Conservation (phyloP, 176 grass and related monocot genomes). For the Saccharum spontaneum region DNA sequence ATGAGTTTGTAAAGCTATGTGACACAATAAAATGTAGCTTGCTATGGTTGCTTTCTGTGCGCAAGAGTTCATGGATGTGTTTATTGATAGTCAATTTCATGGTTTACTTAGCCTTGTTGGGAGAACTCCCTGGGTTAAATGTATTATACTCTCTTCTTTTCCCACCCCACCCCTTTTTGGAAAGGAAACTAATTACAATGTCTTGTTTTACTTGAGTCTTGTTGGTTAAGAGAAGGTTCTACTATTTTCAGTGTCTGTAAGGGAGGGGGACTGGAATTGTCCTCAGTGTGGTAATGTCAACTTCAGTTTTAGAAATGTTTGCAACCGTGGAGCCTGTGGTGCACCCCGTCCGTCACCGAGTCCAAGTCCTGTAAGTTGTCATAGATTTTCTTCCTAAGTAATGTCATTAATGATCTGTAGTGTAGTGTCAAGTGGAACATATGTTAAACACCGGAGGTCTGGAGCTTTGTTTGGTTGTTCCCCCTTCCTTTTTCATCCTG, state of each 20-base stretch:
- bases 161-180: not conserved
- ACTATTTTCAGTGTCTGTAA: constrained; percentile 70
- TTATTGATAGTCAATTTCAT: not conserved
- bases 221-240: constrained; percentile 42
- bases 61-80: not conserved
- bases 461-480: not conserved
- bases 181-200: constrained; percentile 20
- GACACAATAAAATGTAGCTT: not conserved
- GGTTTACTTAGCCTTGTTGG: constrained; percentile 5
- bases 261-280: constrained; percentile 96
- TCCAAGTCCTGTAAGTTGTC: constrained; percentile 79
- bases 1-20: not conserved
- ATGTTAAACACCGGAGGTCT: not conserved
- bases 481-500: not conserved
- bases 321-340: constrained; percentile 89
- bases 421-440: constrained; percentile 36
- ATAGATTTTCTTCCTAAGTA: constrained; percentile 48
- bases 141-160: constrained; percentile 15
- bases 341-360: constrained; percentile 80
- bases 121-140: constrained; percentile 16
- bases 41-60: not conserved
- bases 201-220: constrained; percentile 39
- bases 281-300: constrained; percentile 95
- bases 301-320: constrained; percentile 98
- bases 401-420: constrained; percentile 49